These are phyloP conservation scores for Wickerhamiella dianesei DNA, from an alignment of 805 yeast genomes.

Conservation along the genomic window DNA sequence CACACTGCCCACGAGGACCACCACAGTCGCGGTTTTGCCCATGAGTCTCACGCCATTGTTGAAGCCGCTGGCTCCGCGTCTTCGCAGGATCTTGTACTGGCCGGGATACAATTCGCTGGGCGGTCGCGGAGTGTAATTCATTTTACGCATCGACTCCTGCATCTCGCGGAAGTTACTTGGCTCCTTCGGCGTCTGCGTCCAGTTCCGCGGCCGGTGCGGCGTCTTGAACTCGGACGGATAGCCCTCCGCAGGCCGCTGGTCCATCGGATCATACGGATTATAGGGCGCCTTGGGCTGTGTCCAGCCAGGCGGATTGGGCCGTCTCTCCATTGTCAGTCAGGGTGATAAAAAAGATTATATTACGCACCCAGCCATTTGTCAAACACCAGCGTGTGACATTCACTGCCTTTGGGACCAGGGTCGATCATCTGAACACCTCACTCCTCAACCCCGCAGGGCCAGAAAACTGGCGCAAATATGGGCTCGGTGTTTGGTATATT, in stretches of 20 bases:
- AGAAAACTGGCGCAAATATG: not conserved
- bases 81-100: constrained; percentile 54
- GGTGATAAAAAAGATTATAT: not conserved
- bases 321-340: constrained; percentile 31
- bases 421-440: too few species aligned
- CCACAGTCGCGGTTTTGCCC: constrained; percentile 37
- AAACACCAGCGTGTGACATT: too few species aligned
- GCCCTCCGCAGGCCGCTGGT: constrained; percentile 66
- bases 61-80: constrained; percentile 42
- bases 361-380: not conserved
- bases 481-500: constrained; percentile 18
- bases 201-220: constrained; percentile 47
- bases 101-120: constrained; percentile 63
- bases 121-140: constrained; percentile 71
- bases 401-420: too few species aligned
- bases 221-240: constrained; percentile 69
- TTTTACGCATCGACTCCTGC: constrained; percentile 56
- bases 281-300: constrained; percentile 70
- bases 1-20: constrained; percentile 42
- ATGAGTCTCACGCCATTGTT: constrained; percentile 48
- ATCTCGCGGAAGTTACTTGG: constrained; percentile 56
- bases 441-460: too few species aligned
- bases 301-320: constrained; percentile 73
- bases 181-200: constrained; percentile 46
- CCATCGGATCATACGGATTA: constrained; percentile 72